Evolutionary conservation across 2,329 filamentous ascomycete genomes (phyloP).

Genomic region (Diaporthe ilicicola): DNA sequence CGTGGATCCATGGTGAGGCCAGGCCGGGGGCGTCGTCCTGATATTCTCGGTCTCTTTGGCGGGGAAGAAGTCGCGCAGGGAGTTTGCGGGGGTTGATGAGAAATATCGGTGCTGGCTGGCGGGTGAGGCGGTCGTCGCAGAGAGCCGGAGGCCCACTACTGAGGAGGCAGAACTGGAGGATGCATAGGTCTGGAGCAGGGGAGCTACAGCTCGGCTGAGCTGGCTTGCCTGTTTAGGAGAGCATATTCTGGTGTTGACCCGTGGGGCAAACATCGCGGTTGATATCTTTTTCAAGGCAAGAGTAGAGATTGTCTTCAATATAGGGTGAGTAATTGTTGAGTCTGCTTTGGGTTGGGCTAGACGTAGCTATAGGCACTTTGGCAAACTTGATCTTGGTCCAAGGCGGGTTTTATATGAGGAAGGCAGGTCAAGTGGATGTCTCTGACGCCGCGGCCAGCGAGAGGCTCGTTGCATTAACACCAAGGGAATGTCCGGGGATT

Average conservation of each 20-base stretch:
- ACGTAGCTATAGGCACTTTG: neutral
- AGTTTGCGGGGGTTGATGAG: slow-evolving; percentile 56
- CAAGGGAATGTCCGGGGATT: slow-evolving; percentile 4
- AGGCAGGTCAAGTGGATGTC: neutral
- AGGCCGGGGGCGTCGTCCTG: slow-evolving; percentile 69
- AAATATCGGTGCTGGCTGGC: slow-evolving; percentile 49
- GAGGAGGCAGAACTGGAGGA: slow-evolving; percentile 27
- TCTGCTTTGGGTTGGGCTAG: neutral
- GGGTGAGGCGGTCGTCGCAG: slow-evolving; percentile 38
- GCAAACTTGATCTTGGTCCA: neutral
- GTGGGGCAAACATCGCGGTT: slow-evolving; percentile 41
- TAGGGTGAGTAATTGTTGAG: neutral
- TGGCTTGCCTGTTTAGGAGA: slow-evolving; percentile 40
- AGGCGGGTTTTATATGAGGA: slow-evolving; percentile 8
- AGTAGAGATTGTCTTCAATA: neutral
- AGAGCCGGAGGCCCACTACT: slow-evolving; percentile 40
- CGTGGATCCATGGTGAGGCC: slow-evolving; percentile 78
- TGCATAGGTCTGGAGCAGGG: slow-evolving; percentile 30
- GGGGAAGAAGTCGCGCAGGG: slow-evolving; percentile 70
- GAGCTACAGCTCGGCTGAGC: slow-evolving; percentile 37
- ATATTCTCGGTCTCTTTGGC: slow-evolving; percentile 68
- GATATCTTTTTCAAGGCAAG: neutral
- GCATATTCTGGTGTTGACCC: slow-evolving; percentile 39
- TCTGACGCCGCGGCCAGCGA: neutral
- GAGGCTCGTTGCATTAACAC: neutral